Conservation (phyloP, 2,329 filamentous ascomycete genomes). For the Proliferodiscus dingleyae region DNA sequence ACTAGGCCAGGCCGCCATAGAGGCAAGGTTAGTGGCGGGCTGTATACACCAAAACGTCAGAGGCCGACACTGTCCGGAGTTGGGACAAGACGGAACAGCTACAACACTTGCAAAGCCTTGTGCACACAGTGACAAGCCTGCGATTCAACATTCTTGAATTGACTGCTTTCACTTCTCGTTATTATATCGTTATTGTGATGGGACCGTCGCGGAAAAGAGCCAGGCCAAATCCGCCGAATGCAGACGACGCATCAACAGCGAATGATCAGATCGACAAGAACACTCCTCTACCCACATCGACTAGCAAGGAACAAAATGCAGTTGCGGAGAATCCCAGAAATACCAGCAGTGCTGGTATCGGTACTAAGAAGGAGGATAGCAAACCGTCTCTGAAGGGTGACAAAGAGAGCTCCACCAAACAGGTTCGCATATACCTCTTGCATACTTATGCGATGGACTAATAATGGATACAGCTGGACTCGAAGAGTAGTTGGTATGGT, state of each 20-base stretch:
- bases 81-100: too few relatives aligned
- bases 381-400: constrained; percentile 10
- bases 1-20: too few relatives aligned
- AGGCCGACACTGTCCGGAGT: too few relatives aligned
- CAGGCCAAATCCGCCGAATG: constrained; percentile 21
- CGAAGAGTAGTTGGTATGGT: constrained; percentile 53
- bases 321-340: constrained; percentile 4
- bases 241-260: constrained; percentile 11
- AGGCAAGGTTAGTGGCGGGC: too few relatives aligned
- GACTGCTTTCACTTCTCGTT: too few relatives aligned
- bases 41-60: too few relatives aligned
- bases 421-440: constrained; percentile 8
- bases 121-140: too few relatives aligned
- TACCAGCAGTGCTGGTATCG: not conserved
- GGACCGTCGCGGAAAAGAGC: constrained; percentile 26
- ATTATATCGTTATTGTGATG: constrained; percentile 15
- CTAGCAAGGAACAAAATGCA: not conserved
- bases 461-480: constrained; percentile 19
- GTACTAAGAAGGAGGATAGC: constrained; percentile 8
- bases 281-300: constrained; percentile 6
- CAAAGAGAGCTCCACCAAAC: constrained; percentile 11
- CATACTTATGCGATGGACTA: constrained; percentile 1
- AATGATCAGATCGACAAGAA: constrained; percentile 2
- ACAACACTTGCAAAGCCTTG: too few relatives aligned
- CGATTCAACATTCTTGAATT: too few relatives aligned